Evolutionary conservation across 441 rosid species (phyloP), one percentile per base, ranked within the genome.

Genomic region (Sinapis alba): DNA sequence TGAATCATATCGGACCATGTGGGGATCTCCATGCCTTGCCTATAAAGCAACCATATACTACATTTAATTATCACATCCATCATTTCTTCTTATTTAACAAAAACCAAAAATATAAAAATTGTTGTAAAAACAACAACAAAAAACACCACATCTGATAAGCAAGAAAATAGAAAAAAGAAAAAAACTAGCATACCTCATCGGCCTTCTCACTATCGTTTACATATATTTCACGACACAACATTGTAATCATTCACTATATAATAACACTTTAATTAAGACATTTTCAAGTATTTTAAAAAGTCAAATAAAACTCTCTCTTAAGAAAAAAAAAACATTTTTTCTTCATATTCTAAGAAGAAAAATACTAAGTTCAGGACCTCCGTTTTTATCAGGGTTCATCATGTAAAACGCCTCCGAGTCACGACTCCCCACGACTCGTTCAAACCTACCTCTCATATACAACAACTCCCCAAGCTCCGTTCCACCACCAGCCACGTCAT

Each of bases 381-480:
- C 98, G 20, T 77, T 91, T 11, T 90, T 91, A 71, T 93, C 98
- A 36, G 97, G 98, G 73, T 93, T 93, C 88, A 93, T 77, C 97
- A 93, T 93, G 79, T 91, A 93, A 78, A 89, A 93, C 7, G 98
- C 98, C 78, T 91, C 97, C 72, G 97, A 91, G 86, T 93, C 98
- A 77, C 96, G 98, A 62, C 89, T 84, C 8, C 98, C 96, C 0
- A 90, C 97, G 1, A 93, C 96, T 79, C 97, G 84, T 78, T 93
- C 97, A 69, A 93, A 93, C 73, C 71, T 83, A 1, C 94, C 98
- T 73, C 98, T 87, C 98, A 91, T 93, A 64, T 93, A 93, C 74
- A 93, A 62, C 75, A 93, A 76, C 83, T 93, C 98, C 0, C 97
- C 98, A 45, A 57, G 63, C 19, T 73, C 78, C 9, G 53, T 56